These are phyloP conservation scores for Tympanopsis confertula DNA, from an alignment of 2,329 filamentous ascomycete genomes.

Conservation along the genomic window DNA sequence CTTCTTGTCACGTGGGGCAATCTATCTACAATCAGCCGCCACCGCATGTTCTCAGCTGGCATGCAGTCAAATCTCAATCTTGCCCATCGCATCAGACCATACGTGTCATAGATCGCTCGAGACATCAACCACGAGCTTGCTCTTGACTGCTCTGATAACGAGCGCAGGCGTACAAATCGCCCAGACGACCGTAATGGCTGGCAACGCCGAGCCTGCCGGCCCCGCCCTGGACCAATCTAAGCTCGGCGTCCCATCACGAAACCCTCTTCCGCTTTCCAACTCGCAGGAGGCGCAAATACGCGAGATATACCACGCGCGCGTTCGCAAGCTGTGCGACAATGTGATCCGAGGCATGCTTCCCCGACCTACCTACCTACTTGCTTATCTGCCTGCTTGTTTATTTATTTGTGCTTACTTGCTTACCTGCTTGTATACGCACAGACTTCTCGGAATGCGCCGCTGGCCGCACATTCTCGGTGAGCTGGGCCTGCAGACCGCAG, in stretches of 20 bases:
- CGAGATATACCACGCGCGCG: conserved; percentile 69
- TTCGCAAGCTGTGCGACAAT: conserved; percentile 61
- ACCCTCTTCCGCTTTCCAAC: conserved; percentile 73
- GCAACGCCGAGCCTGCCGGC: not conserved
- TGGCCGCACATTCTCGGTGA: conserved; percentile 74
- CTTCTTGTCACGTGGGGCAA: too few relatives aligned
- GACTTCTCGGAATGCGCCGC: conserved; percentile 86
- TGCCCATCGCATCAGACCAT: too few relatives aligned
- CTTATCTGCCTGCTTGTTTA: conserved; percentile 1
- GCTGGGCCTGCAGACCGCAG: conserved; percentile 72
- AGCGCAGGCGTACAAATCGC: too few relatives aligned
- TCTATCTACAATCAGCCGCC: too few relatives aligned
- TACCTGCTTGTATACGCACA: conserved; percentile 20
- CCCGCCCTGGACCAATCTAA: not conserved
- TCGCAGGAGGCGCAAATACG: conserved; percentile 73
- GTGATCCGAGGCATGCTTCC: conserved; percentile 61
- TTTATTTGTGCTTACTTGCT: conserved; percentile 1
- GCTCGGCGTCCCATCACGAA: conserved; percentile 41
- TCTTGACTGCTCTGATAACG: too few relatives aligned
- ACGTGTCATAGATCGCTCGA: too few relatives aligned
- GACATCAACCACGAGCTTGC: too few relatives aligned
- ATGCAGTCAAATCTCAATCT: too few relatives aligned
- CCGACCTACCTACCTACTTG: not conserved
- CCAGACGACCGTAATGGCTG: too few relatives aligned
- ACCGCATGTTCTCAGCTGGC: too few relatives aligned